A percentile compares a stretch with the other conserved stretches of the same genome.
Conservation (phyloP, 352 stramenopile species). For the Phytophthora macrochlamydospora region DNA sequence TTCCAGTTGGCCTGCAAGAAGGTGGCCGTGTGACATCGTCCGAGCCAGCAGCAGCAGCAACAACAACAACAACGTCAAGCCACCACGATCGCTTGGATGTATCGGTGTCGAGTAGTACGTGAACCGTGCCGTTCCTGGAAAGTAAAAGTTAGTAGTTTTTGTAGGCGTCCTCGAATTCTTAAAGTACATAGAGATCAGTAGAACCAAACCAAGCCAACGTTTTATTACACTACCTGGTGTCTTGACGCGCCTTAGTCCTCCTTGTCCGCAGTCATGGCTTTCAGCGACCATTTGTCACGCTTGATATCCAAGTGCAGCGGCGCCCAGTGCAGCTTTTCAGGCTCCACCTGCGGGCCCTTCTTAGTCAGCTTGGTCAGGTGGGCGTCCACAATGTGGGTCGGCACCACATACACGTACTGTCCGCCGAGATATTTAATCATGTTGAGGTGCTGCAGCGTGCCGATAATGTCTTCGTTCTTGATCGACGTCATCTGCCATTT, state of each 20-base stretch:
- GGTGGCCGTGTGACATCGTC: background rate
- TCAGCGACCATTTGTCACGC: constrained; percentile 88
- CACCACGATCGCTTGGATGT: constrained; percentile 3
- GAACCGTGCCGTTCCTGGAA: constrained; percentile 7
- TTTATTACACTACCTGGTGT: constrained; percentile 10
- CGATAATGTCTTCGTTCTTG: constrained; percentile 99
- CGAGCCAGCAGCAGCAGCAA: no score
- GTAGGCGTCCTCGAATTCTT: constrained; percentile 17
- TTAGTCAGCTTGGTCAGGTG: constrained; percentile 81
- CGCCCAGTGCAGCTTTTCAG: constrained; percentile 85
- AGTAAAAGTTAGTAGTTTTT: constrained; percentile 16
- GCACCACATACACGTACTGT: constrained; percentile 98
- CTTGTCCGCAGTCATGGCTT: constrained; percentile 72
- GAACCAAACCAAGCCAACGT: constrained; percentile 9
- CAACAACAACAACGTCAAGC: no score
- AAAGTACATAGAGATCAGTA: constrained; percentile 30
- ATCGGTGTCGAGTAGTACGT: constrained; percentile 32
- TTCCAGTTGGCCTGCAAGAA: constrained; percentile 56
- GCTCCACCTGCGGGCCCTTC: constrained; percentile 69
- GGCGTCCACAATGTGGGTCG: constrained; percentile 90
- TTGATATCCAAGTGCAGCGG: constrained; percentile 86
- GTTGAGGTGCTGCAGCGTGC: constrained; percentile 96
- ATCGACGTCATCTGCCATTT: constrained; percentile 71
- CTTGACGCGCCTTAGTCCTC: constrained; percentile 50
- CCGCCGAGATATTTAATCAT: constrained; percentile 99